Conservation (phyloP, 208 protist genomes). For the Angomonas ambiguus region DNA sequence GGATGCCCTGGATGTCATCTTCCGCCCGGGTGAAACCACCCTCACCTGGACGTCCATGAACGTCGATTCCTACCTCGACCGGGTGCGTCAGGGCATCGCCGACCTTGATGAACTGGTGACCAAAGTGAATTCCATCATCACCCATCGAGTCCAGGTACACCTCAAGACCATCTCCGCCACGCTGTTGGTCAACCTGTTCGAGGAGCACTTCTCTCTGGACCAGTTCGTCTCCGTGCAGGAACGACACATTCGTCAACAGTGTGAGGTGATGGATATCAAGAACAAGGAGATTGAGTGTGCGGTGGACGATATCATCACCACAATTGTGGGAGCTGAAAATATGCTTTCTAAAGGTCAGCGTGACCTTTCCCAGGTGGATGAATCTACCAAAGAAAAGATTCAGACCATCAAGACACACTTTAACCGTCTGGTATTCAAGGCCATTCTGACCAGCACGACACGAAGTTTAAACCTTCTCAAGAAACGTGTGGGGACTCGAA, state of each 20-base stretch:
- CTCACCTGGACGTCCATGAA: conserved; percentile 97
- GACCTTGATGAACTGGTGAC: conserved; percentile 69
- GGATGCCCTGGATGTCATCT: conserved; percentile 87
- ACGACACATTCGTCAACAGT: conserved; percentile 87
- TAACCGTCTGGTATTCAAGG: conserved; percentile 90
- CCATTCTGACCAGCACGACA: conserved; percentile 88
- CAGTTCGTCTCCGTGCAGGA: conserved; percentile 92
- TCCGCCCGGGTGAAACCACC: conserved; percentile 84
- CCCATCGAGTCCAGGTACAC: conserved; percentile 91
- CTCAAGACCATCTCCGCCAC: conserved; percentile 86
- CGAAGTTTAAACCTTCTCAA: conserved; percentile 90
- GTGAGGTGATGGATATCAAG: conserved; percentile 91
- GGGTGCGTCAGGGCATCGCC: conserved; percentile 77
- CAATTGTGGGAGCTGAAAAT: conserved; percentile 41
- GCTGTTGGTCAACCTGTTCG: conserved; percentile 81
- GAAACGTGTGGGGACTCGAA: conserved; percentile 89
- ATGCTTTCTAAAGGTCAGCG: conserved; percentile 20
- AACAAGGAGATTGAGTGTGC: conserved; percentile 92
- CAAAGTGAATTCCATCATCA: conserved; percentile 92
- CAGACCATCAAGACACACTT: conserved; percentile 85
- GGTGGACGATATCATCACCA: conserved; percentile 84
- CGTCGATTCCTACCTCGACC: conserved; percentile 91
- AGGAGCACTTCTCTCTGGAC: conserved; percentile 81
- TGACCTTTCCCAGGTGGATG: conserved; percentile 52
- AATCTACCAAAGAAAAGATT: conserved; percentile 71